Conservation (phyloP, 225 moss, liverwort and hornwort species). For the Marchantia polymorpha region DNA sequence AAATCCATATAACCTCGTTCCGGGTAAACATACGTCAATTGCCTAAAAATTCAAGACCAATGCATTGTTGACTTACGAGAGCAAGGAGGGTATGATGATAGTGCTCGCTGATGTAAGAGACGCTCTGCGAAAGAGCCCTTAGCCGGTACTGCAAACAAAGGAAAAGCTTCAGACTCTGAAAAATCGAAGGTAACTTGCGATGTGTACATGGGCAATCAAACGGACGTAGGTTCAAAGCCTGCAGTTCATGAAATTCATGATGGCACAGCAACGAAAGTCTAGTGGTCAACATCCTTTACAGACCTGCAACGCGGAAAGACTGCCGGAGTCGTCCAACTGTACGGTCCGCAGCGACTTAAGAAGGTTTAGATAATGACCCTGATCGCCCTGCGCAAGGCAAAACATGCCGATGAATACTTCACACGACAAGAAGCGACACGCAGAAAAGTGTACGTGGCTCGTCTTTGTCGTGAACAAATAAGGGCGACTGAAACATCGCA, state of each 20-base stretch:
- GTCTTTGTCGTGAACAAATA: not conserved
- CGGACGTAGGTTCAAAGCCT: not conserved
- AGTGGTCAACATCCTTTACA: not conserved
- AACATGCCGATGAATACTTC: too few relatives aligned
- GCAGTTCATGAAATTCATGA: not conserved
- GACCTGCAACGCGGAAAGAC: slow-evolving; percentile 45
- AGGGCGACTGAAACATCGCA: not conserved
- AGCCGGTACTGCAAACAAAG: slow-evolving; percentile 44
- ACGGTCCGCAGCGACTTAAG: slow-evolving; percentile 63
- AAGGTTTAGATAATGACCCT: slow-evolving; percentile 58
- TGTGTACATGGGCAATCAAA: not conserved
- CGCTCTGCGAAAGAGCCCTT: slow-evolving; percentile 68
- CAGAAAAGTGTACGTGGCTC: too few relatives aligned
- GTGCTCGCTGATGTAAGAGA: slow-evolving; percentile 65
- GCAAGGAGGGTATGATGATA: slow-evolving; percentile 65
- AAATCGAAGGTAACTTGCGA: too few relatives aligned
- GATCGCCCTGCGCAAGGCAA: slow-evolving; percentile 44
- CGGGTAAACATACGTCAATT: too few relatives aligned
- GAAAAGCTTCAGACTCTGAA: not conserved
- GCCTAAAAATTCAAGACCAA: not conserved
- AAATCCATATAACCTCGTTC: too few relatives aligned
- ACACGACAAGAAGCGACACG: too few relatives aligned
- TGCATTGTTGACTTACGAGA: slow-evolving; percentile 24
- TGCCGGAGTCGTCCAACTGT: slow-evolving; percentile 46
- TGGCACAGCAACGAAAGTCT: not conserved